Percentiles rank a stretch among this genome's conserved stretches.
phyloP scores from a whole-genome alignment of 2,329 filamentous ascomycete species.

The Tympanopsis confertula region DNA sequence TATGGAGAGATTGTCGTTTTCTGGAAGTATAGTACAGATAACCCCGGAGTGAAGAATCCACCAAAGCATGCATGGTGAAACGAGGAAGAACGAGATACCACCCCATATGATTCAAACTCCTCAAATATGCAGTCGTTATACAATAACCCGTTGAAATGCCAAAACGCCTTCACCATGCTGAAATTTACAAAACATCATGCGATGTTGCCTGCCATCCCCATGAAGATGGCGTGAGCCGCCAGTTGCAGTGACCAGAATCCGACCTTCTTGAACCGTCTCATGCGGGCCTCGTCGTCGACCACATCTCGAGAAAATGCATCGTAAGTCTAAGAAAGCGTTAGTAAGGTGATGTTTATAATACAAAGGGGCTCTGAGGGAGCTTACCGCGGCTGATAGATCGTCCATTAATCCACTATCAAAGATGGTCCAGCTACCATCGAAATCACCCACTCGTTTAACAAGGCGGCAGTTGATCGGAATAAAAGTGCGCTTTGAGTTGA shows the following conservation, averaged over 20 bases:
- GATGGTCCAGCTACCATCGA: slow-evolving; percentile 89
- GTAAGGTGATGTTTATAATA: neutral
- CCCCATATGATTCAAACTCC: no score
- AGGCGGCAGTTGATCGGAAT: slow-evolving; percentile 92
- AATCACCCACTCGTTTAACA: slow-evolving; percentile 78
- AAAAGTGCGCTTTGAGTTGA: slow-evolving; percentile 88
- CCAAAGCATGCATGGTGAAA: no score
- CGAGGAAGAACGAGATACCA: no score
- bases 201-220: slow-evolving; percentile 82
- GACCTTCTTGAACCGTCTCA: slow-evolving; percentile 83
- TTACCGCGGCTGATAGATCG: slow-evolving; percentile 62
- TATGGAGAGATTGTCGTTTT: no score
- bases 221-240: slow-evolving; percentile 83
- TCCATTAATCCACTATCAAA: slow-evolving; percentile 92
- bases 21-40: no score
- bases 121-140: no score
- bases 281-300: slow-evolving; percentile 74
- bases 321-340: slow-evolving; percentile 52
- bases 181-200: neutral
- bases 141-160: no score
- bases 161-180: no score
- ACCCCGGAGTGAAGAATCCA: no score
- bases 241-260: slow-evolving; percentile 92
- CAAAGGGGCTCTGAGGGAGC: neutral
- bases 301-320: slow-evolving; percentile 88